Evolutionary conservation across 106 monocot genomes (phyloP).

Genomic region (Alisma plantagoaquatica): DNA sequence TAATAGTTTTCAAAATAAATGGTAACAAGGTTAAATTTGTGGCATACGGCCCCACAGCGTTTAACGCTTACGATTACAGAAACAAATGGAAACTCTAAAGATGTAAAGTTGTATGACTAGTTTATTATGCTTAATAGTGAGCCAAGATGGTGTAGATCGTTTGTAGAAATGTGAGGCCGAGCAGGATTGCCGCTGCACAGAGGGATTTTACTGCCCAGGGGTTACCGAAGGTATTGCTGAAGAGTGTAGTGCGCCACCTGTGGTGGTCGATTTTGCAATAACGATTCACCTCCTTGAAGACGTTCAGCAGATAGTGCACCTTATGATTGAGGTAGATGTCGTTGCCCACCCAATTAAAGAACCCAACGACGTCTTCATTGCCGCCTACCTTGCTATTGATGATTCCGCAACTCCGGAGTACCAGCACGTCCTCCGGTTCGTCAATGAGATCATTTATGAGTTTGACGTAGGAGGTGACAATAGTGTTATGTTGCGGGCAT

Average conservation of each 20-base stretch:
- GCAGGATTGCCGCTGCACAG: no score
- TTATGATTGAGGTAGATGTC: neutral
- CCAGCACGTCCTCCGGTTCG: neutral
- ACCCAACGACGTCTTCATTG: neutral
- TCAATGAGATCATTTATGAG: conserved; percentile 3
- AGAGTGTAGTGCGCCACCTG: conserved; percentile 2
- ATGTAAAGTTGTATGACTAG: no score
- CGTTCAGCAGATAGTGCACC: neutral
- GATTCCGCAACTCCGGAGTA: conserved; percentile 2
- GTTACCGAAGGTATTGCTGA: neutral
- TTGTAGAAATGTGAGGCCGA: no score
- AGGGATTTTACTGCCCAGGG: no score
- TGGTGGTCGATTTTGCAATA: neutral
- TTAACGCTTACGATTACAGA: no score
- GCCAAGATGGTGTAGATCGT: no score
- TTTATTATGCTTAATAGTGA: no score
- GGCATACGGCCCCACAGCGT: no score
- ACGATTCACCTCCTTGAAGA: neutral
- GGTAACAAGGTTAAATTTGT: no score
- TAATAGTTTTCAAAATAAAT: no score
- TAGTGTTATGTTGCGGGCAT: conserved; percentile 5
- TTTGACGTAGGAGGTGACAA: no score
- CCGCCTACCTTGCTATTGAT: neutral
- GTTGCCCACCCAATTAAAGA: conserved; percentile 1
- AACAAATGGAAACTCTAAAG: no score